A percentile compares a stretch with the other conserved stretches of the same genome.
Evolutionary conservation across 2,329 filamentous ascomycete genomes (phyloP).

Genomic region (Paracorniculantispora psalliotae): DNA sequence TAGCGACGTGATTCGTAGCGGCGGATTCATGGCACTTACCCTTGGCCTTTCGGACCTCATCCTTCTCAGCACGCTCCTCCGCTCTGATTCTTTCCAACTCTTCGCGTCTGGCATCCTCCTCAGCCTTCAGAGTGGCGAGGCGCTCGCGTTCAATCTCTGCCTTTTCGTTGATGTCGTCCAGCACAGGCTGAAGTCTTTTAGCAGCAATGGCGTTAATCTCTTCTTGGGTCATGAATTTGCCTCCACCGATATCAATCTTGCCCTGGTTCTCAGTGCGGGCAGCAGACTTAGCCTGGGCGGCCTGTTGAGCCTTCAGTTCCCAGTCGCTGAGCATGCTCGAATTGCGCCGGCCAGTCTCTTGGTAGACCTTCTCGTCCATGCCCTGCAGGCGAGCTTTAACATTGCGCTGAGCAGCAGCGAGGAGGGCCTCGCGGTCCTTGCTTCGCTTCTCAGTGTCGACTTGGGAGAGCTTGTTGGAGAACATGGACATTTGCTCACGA

Average conservation of each 20-base stretch:
- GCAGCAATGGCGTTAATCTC: constrained; percentile 77
- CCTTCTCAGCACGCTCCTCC: constrained; percentile 48
- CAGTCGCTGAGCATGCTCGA: constrained; percentile 67
- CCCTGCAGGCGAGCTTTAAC: constrained; percentile 72
- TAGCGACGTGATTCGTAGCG: background rate
- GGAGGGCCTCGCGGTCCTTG: constrained; percentile 67
- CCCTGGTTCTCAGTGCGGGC: constrained; percentile 49
- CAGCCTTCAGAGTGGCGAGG: constrained; percentile 59
- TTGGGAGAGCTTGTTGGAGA: constrained; percentile 62
- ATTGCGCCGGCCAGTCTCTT: constrained; percentile 68
- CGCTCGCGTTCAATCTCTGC: constrained; percentile 67
- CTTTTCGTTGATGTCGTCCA: constrained; percentile 79
- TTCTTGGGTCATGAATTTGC: constrained; percentile 70
- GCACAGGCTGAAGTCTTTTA: constrained; percentile 70
- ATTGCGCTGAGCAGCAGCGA: constrained; percentile 78
- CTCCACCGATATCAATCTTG: constrained; percentile 69
- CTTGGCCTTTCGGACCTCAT: constrained; percentile 50
- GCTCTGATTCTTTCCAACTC: constrained; percentile 42
- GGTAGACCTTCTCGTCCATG: constrained; percentile 77
- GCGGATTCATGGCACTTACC: constrained; percentile 40
- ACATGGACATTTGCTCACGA: constrained; percentile 71
- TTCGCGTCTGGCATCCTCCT: constrained; percentile 53
- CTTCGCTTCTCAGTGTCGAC: constrained; percentile 70
- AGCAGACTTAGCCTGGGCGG: constrained; percentile 62
- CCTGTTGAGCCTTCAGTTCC: constrained; percentile 69